A percentile compares a stretch with the other conserved stretches of the same genome.
phyloP scores from a whole-genome alignment of 2,329 filamentous ascomycete genomes.

The Aotearoamyces nothofagi region DNA sequence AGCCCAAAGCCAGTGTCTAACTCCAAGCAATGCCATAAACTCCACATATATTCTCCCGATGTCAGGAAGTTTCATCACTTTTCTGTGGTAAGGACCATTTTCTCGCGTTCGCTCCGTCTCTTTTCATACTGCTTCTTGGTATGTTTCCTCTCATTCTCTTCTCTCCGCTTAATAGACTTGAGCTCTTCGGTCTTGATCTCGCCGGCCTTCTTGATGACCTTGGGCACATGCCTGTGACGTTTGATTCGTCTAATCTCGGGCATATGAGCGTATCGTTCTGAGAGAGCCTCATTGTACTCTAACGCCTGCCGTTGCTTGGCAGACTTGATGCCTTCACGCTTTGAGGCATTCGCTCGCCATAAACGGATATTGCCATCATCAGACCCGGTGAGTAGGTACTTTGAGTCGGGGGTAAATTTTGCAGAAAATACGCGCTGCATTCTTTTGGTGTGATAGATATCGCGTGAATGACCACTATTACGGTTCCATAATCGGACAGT shows the following conservation, averaged over 20 bases:
- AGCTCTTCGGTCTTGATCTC: slow-evolving; percentile 91
- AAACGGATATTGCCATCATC: slow-evolving; percentile 87
- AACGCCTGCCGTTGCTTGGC: slow-evolving; percentile 73
- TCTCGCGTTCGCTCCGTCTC: slow-evolving; percentile 71
- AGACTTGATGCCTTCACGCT: slow-evolving; percentile 72
- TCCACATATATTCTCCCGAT: neutral
- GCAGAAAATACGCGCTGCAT: slow-evolving; percentile 91
- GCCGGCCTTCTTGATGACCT: slow-evolving; percentile 86
- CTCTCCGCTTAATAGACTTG: slow-evolving; percentile 70
- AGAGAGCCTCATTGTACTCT: slow-evolving; percentile 80
- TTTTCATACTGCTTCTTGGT: slow-evolving; percentile 67
- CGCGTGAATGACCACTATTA: slow-evolving; percentile 67
- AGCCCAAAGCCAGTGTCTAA: neutral
- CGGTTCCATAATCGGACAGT: slow-evolving; percentile 78
- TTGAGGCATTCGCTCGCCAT: slow-evolving; percentile 79
- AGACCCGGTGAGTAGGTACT: slow-evolving; percentile 78
- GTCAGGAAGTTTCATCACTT: slow-evolving; percentile 23
- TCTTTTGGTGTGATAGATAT: slow-evolving; percentile 93
- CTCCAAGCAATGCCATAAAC: neutral
- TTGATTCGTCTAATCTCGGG: slow-evolving; percentile 86
- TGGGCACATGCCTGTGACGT: slow-evolving; percentile 80
- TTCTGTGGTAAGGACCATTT: slow-evolving; percentile 65
- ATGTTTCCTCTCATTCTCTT: slow-evolving; percentile 91
- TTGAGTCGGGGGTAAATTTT: slow-evolving; percentile 75
- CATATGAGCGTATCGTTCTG: slow-evolving; percentile 83